Base-by-base conservation (phyloP, 1,284 basidiomycete genomes). In the Trichosporon faecale region DNA sequence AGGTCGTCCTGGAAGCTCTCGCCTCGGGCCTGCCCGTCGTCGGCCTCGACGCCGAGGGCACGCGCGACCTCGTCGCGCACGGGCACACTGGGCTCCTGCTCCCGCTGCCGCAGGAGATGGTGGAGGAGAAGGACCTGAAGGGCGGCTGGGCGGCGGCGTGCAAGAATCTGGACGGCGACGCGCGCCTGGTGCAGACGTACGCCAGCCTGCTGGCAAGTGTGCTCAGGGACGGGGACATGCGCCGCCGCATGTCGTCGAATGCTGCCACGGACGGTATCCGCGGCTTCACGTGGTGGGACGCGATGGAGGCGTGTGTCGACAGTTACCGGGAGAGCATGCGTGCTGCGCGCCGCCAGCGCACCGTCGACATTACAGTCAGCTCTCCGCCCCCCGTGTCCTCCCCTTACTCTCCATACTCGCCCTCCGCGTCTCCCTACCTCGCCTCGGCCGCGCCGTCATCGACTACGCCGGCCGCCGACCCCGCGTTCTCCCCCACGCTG, bases 1-100 rank as follows among this genome's bases (percentile, higher is more conserved):
- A 88, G 74, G 87, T 88, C 63, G 87, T 88, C 2, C 78, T 87
- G 16, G 87, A 88, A 73, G 87, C 87, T 9, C 80, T 88, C 2
- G 86, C 87, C 0, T 85, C 84, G 2, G 87, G 87, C 0, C 75
- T 88, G 76, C 87, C 87, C 0, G 87, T 88, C 14, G 82, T 88
- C 9, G 87, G 87, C 0, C 79, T 88, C 27, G 84, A 86, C 65
- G 87, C 87, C 8, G 87, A 88, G 73, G 87, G 87, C 4, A 87
- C 87, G 0, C 85, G 85, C 2, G 87, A 88, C 72, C 83, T 88
- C 11, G 87, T 88, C 25, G 70, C 78, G n/a, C 83, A 85, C 71
- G 78, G 76, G 3, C 68, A 72, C 35, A 88, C 87, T 0, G 87
- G 87, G 2, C 76, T 85, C 2, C 78, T 87, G 23, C 78, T 85